Conservation (phyloP, 805 yeast genomes). For the Zygosaccharomyces gambellarensis region DNA sequence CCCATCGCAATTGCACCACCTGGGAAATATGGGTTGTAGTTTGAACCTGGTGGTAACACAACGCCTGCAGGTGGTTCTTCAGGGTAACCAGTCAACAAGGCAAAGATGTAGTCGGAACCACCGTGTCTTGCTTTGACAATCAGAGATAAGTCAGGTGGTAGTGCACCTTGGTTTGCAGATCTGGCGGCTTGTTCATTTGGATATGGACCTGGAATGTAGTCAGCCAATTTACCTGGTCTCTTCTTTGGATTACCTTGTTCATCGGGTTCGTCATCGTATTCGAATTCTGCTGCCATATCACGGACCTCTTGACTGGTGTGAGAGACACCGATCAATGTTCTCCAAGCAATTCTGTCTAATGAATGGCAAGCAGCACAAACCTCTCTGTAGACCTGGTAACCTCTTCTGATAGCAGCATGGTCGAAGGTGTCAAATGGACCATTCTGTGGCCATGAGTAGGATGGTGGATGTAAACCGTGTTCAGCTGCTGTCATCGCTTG, state of each 20-base stretch:
- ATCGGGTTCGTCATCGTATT: conserved; percentile 98
- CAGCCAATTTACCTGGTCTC: conserved; percentile 98
- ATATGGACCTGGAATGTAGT: conserved; percentile 90
- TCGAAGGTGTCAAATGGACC: conserved; percentile 90
- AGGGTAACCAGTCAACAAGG: conserved; percentile 96
- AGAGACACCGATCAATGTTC: conserved; percentile 94
- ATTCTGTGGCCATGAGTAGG: conserved; percentile 87
- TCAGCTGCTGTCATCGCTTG: conserved; percentile 98
- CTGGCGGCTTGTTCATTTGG: conserved; percentile 98
- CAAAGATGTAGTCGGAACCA: conserved; percentile 90
- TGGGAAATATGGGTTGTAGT: conserved; percentile 99
- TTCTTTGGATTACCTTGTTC: conserved; percentile 97
- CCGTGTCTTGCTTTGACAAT: conserved; percentile 99
- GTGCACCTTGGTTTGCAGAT: conserved; percentile 98
- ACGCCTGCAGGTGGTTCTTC: conserved; percentile 99
- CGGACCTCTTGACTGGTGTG: conserved; percentile 87
- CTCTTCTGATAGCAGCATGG: conserved; percentile 96
- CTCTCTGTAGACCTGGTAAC: conserved; percentile 97
- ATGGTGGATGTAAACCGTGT: conserved; percentile 96
- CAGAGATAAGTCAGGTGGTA: conserved; percentile 95
- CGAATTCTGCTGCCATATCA: conserved; percentile 92
- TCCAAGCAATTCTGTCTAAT: conserved; percentile 95
- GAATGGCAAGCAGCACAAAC: conserved; percentile 99
- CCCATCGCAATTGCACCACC: conserved; percentile 99
- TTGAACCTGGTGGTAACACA: conserved; percentile 82